These are phyloP conservation scores for Pythium dissotocum DNA, from an alignment of 352 stramenopile genomes.

Conservation along the genomic window DNA sequence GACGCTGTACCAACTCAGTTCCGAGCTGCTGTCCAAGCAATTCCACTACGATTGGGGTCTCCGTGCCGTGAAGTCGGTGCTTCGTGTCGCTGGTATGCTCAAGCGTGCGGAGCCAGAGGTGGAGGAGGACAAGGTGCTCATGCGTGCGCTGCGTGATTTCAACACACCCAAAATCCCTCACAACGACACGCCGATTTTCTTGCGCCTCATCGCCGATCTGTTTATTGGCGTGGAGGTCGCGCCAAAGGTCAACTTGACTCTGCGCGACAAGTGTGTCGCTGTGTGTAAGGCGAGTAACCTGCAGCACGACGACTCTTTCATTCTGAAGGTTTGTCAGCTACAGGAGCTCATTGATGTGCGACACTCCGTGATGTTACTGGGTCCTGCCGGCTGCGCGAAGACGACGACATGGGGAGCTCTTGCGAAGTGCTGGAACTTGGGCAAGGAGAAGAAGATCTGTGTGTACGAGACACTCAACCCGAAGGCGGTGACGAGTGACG, in stretches of 20 bases:
- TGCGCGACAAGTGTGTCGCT: constrained; percentile 91
- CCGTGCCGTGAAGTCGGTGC: constrained; percentile 87
- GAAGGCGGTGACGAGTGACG: constrained; percentile 88
- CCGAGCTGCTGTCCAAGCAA: constrained; percentile 86
- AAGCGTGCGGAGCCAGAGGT: constrained; percentile 82
- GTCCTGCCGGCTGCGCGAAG: constrained; percentile 80
- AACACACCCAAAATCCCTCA: constrained; percentile 89
- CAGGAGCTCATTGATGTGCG: constrained; percentile 89
- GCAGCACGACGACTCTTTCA: constrained; percentile 85
- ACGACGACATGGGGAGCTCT: constrained; percentile 86
- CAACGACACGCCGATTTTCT: constrained; percentile 87
- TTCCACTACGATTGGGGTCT: constrained; percentile 92
- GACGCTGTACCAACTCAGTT: constrained; percentile 87
- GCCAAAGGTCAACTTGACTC: constrained; percentile 91
- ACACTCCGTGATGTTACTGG: constrained; percentile 87
- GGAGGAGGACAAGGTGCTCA: constrained; percentile 87
- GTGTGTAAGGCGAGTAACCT: constrained; percentile 91
- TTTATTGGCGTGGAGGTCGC: constrained; percentile 94
- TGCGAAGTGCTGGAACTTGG: constrained; percentile 86
- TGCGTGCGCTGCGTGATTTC: constrained; percentile 84
- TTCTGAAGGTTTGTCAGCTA: constrained; percentile 86
- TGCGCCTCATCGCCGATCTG: constrained; percentile 84
- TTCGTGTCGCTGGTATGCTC: constrained; percentile 84
- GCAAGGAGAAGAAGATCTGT: constrained; percentile 88
- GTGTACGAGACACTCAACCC: constrained; percentile 90